A percentile compares a stretch with the other conserved stretches of the same genome.
These are phyloP conservation scores for Ophiostoma ips DNA, from an alignment of 2,329 filamentous ascomycete species.

Conservation along the genomic window DNA sequence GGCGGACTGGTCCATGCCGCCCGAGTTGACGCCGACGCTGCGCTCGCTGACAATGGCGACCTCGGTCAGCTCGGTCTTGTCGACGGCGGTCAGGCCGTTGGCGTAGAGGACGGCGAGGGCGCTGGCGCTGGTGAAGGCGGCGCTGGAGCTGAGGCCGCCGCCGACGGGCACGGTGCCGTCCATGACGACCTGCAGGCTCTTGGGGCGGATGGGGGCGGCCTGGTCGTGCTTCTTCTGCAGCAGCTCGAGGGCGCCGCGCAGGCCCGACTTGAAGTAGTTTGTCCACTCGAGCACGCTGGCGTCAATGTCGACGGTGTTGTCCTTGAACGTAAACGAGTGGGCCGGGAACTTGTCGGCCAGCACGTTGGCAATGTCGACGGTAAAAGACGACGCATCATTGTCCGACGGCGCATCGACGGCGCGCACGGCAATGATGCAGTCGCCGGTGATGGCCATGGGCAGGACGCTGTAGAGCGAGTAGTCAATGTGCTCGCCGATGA, in stretches of 20 bases:
- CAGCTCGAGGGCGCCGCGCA: conserved; percentile 67
- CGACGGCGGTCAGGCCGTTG: conserved; percentile 62
- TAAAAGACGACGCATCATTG: conserved; percentile 37
- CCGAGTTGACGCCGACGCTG: conserved; percentile 89
- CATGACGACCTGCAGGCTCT: conserved; percentile 75
- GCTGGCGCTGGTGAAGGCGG: conserved; percentile 82
- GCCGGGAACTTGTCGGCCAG: conserved; percentile 60
- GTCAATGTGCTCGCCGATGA: conserved; percentile 98
- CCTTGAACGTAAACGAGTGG: conserved; percentile 58
- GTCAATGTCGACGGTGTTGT: conserved; percentile 58
- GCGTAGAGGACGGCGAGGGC: conserved; percentile 78
- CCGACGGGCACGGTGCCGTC: conserved; percentile 87
- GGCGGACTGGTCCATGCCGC: conserved; percentile 95
- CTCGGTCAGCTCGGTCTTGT: conserved; percentile 87
- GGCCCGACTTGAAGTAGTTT: conserved; percentile 94
- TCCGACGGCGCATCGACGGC: conserved; percentile 8
- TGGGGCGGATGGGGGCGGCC: conserved; percentile 44
- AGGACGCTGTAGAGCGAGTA: conserved; percentile 94
- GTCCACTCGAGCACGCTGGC: conserved; percentile 81
- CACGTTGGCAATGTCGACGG: conserved; percentile 68
- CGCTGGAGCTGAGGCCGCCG: conserved; percentile 84
- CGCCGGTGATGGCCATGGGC: conserved; percentile 87
- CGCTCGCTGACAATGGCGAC: conserved; percentile 90
- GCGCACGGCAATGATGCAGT: conserved; percentile 73
- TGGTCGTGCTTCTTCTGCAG: conserved; percentile 26